Base-by-base conservation (phyloP, 176 grass and related monocot genomes). In the Paspalum notatum region DNA sequence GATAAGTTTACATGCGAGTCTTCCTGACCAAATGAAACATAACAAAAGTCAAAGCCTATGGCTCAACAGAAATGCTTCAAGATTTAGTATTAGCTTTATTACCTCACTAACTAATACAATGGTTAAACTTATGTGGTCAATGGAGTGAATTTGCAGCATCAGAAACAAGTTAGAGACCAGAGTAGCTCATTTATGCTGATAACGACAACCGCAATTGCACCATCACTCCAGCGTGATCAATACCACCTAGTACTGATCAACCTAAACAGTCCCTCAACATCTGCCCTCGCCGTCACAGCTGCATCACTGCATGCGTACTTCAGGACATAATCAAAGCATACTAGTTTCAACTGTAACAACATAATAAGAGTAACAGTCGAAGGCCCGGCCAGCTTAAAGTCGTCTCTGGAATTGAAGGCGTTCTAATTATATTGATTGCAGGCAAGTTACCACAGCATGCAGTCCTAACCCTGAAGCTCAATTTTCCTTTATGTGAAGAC, bases 1-100 rank as follows among this genome's bases (percentile, higher is more conserved):
- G 47, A 47, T 21, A 16, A 48, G 58, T 18, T 2, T 72, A 18
- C 15, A 38, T 54, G 32, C 5, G 55, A 54, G 12, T 50, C 22
- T 54, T 32, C 65, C 79, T 87, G 85, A 42, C 37, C 1, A 52
- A 61, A 77, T 25, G 17, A 70, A 77, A 54, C 55, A 82, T 66
- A 80, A 20, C 17, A 38, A 52, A 69, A 20, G 53, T 75, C 38
- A 62, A n/a, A n/a, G n/a, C n/a, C n/a, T n/a, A n/a, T n/a, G n/a
- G n/a, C n/a, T n/a, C n/a, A n/a, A n/a, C 13, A 48, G 4, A 48
- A 27, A 49, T 9, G 17, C 39, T 43, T 82, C 26, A 64, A 64
- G 3, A 74, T 56, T 42, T 32, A 32, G 32, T 1, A 3, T 32
- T 32, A 32, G 32, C 32, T 32, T 32, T 7, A 60, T 43, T 42